Percentiles rank a stretch among this genome's conserved stretches.
Evolutionary conservation across 2,329 filamentous ascomycete species (phyloP).

Genomic region (Colletotrichum gigasporum): DNA sequence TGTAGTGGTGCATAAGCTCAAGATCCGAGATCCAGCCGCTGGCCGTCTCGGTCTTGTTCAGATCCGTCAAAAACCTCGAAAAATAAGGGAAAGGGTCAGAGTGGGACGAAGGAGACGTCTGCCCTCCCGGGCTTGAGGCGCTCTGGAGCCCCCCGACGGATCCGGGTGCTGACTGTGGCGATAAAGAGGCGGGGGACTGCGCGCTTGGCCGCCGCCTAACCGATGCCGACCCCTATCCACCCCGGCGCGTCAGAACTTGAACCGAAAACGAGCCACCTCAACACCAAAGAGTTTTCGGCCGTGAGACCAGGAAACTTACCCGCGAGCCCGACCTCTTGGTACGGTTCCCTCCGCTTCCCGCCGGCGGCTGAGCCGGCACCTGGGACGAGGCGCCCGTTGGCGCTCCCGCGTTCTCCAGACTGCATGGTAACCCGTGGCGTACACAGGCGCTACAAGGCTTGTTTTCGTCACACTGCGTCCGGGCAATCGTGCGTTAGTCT

Average conservation of each 20-base stretch:
- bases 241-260: slow-evolving; percentile 17
- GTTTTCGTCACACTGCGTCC: slow-evolving; percentile 48
- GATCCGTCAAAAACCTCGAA: slow-evolving; percentile 35
- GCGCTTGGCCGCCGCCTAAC: slow-evolving; percentile 20
- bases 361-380: neutral
- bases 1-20: slow-evolving; percentile 48
- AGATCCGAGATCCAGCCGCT: slow-evolving; percentile 46
- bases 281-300: neutral
- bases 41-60: slow-evolving; percentile 33
- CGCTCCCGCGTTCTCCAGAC: slow-evolving; percentile 30
- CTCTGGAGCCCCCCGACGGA: slow-evolving; percentile 12
- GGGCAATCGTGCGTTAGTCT: neutral
- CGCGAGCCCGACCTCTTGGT: slow-evolving; percentile 13
- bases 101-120: slow-evolving; percentile 15
- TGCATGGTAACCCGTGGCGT: slow-evolving; percentile 46
- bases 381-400: slow-evolving; percentile 1
- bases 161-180: slow-evolving; percentile 18
- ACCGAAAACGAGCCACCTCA: slow-evolving; percentile 10
- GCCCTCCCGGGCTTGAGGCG: slow-evolving; percentile 9
- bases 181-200: slow-evolving; percentile 19
- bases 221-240: slow-evolving; percentile 11
- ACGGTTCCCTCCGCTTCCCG: neutral
- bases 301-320: neutral
- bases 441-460: slow-evolving; percentile 48
- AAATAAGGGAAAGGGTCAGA: slow-evolving; percentile 35